Percentiles rank a stretch among this genome's conserved stretches.
phyloP scores from a whole-genome alignment of 495 filamentous ascomycete species.

The Xylaria palmicola region DNA sequence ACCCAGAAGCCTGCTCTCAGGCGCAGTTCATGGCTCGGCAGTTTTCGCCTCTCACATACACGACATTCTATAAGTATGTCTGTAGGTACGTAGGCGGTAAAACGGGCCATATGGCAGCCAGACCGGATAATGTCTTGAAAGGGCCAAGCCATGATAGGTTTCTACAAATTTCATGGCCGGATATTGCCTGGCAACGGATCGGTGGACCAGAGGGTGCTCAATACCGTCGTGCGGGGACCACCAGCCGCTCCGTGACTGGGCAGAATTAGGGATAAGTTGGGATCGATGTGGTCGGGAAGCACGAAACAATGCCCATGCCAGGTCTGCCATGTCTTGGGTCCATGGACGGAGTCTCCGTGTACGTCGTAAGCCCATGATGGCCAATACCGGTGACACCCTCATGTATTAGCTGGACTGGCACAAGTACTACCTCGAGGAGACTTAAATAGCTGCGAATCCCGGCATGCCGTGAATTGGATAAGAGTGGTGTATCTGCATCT shows the following conservation, averaged over 20 bases:
- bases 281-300: not conserved
- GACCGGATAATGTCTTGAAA: conserved; percentile 9
- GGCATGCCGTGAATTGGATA: not conserved
- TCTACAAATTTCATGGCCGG: not conserved
- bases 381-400: not conserved
- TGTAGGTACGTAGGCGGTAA: not conserved
- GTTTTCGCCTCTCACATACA: not conserved
- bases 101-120: conserved; percentile 1
- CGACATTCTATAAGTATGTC: no score
- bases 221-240: conserved; percentile 1
- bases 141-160: not conserved
- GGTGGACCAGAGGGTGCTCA: not conserved
- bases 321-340: not conserved
- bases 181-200: not conserved
- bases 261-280: no score
- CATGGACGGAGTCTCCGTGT: not conserved
- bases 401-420: not conserved
- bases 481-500: not conserved
- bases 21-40: not conserved
- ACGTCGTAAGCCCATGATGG: not conserved
- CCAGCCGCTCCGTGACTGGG: not conserved
- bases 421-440: not conserved
- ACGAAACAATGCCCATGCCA: not conserved
- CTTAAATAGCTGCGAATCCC: conserved; percentile 5
- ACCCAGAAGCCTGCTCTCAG: not conserved